Conservation (phyloP, 2,329 filamentous ascomycete genomes). For the Aspergillus pseudoviridinutans region DNA sequence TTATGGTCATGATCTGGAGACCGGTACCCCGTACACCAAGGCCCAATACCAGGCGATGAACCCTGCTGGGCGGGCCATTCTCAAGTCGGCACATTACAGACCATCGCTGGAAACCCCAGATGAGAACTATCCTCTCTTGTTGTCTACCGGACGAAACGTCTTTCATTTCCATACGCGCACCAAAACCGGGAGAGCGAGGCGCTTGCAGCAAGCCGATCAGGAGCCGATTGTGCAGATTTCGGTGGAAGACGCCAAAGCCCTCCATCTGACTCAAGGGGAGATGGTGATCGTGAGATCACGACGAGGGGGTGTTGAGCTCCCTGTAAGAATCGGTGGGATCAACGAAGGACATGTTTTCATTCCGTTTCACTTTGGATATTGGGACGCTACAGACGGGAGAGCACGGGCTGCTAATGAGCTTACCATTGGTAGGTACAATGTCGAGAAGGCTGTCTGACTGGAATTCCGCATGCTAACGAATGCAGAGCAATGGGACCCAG, state of each 20-base stretch:
- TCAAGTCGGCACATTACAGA: constrained; percentile 32
- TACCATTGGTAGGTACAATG: constrained; percentile 26
- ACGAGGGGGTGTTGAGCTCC: constrained; percentile 29
- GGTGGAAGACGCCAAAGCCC: constrained; percentile 22
- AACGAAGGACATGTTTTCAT: constrained; percentile 33
- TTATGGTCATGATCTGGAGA: constrained; percentile 38
- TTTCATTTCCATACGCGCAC: constrained; percentile 38
- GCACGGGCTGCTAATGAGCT: constrained; percentile 37
- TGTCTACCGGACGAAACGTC: constrained; percentile 33
- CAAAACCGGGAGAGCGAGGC: constrained; percentile 31
- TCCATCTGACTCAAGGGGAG: constrained; percentile 26
- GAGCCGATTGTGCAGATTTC: constrained; percentile 30
- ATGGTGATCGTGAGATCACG: constrained; percentile 29
- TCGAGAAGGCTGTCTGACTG: not conserved
- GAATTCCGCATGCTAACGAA: not conserved
- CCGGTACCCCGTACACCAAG: constrained; percentile 30
- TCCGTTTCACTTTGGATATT: constrained; percentile 41
- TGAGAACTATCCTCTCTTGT: constrained; percentile 29
- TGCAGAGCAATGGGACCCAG: constrained; percentile 30
- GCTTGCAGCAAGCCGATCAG: constrained; percentile 26
- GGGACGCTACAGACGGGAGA: constrained; percentile 27
- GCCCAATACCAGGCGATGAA: constrained; percentile 28
- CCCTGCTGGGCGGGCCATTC: constrained; percentile 32
- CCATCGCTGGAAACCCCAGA: constrained; percentile 26
- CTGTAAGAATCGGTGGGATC: constrained; percentile 26